Conservation (phyloP, 805 yeast species). For the Teunomyces kruisii region DNA sequence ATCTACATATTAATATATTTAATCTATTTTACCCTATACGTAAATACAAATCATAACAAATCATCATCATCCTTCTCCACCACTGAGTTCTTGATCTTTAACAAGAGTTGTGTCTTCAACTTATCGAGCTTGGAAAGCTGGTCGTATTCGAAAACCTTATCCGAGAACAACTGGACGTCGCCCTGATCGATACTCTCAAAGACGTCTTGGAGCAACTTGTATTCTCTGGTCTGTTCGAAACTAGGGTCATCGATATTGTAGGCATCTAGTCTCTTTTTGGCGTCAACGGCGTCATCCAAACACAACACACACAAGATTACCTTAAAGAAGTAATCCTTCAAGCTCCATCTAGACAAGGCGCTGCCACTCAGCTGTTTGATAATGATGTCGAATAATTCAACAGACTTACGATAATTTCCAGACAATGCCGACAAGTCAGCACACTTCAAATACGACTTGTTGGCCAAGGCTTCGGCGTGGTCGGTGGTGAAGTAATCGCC, state of each 20-base stretch:
- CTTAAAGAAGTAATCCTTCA: slow-evolving; percentile 89
- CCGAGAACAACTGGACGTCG: slow-evolving; percentile 73
- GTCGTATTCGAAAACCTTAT: slow-evolving; percentile 77
- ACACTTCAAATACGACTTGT: slow-evolving; percentile 82
- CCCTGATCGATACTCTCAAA: slow-evolving; percentile 76
- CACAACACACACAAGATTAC: slow-evolving; percentile 82
- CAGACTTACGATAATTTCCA: slow-evolving; percentile 74
- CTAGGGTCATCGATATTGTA: slow-evolving; percentile 71
- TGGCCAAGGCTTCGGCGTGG: slow-evolving; percentile 86
- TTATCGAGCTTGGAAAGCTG: slow-evolving; percentile 86
- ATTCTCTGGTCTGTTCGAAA: slow-evolving; percentile 76
- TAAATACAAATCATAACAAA: slow-evolving; percentile 24
- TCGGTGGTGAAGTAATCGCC: slow-evolving; percentile 96
- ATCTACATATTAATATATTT: background rate
- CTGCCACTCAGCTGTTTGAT: slow-evolving; percentile 75
- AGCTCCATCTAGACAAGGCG: slow-evolving; percentile 80
- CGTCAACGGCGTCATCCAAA: slow-evolving; percentile 82
- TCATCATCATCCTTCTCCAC: slow-evolving; percentile 72
- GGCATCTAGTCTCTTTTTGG: slow-evolving; percentile 65
- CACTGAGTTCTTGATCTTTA: slow-evolving; percentile 75
- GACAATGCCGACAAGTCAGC: slow-evolving; percentile 78
- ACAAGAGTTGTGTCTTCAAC: slow-evolving; percentile 81
- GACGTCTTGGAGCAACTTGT: slow-evolving; percentile 61
- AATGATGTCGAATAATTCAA: slow-evolving; percentile 72
- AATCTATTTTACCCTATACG: background rate